phyloP scores from a whole-genome alignment of 78 protist species.

The Protostelium mycophagum region DNA sequence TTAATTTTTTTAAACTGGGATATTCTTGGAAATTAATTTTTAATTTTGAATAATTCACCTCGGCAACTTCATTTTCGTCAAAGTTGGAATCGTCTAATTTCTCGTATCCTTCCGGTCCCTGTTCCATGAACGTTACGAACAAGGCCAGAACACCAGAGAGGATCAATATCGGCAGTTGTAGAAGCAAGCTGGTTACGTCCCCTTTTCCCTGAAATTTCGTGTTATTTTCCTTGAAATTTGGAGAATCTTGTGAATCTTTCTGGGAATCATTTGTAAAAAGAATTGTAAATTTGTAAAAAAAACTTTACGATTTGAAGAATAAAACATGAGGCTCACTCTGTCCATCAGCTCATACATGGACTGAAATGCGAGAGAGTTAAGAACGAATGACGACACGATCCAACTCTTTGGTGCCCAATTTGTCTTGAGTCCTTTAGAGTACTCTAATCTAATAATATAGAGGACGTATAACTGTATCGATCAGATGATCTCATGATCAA shows the following conservation, averaged over 20 bases:
- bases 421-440: background rate
- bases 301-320: background rate
- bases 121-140: background rate
- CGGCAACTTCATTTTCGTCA: too few relatives aligned
- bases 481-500: too few relatives aligned
- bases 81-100: too few relatives aligned
- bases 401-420: background rate
- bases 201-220: background rate
- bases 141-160: background rate
- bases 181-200: background rate
- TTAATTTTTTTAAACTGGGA: too few relatives aligned
- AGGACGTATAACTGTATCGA: background rate
- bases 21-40: too few relatives aligned
- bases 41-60: too few relatives aligned
- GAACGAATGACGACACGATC: background rate
- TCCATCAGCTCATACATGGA: background rate
- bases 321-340: background rate
- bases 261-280: background rate
- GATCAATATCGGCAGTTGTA: background rate
- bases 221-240: background rate
- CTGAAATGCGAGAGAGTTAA: background rate
- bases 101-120: background rate
- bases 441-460: background rate
- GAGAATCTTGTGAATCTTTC: too few relatives aligned
- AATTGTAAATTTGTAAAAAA: background rate